Evolutionary conservation across 2,329 filamentous ascomycete genomes (phyloP), one percentile per base, ranked within the genome.

Genomic region (Alternaria consortialis): DNA sequence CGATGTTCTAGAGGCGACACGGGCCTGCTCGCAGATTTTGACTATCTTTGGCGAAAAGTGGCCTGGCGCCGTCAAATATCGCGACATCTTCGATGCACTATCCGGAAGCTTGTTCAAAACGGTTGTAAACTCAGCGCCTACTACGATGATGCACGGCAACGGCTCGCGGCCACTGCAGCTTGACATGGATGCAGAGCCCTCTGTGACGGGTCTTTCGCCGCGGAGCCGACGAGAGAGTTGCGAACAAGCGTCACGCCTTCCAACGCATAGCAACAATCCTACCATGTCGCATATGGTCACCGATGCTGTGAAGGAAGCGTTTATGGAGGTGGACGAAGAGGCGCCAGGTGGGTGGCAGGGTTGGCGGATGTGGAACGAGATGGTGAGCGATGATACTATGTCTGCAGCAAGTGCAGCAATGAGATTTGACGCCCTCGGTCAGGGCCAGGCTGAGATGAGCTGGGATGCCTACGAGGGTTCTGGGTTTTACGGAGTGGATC

Each of bases 281-380:
- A 58, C 43, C 1, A 58, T 66, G 42, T 64, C 65, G 20, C 58
- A 63, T 11, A 51, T 67, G 37, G 61, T 73, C 5, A 63, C 70
- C 5, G 67, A 69, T 23, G 71, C 71, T 11, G 70, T 74, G 12
- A 74, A 71, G 47, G 69, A 74, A 2, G 71, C 69, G 1, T 74
- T 74, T 32, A 74, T 73, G 69, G 71, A 73, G 50, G 69, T 70
- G 2, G 70, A 73, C 15, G 70, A 73, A 46, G 70, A 73, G 50
- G 65, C 68, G 2, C 70, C 70, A 0, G 69, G 69, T n/a, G 68
- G 71, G 2, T 71, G 67, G 69, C 71, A 72, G 42, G 69, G 71
- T 7, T 74, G 69, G 71, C 56, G 70, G 9, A 65, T 73, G 36
- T 73, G 68, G 63, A 74, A 73, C 23, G 69, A 73, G 13, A 72